A percentile compares a stretch with the other conserved stretches of the same genome.
These are phyloP conservation scores for Apostasia ramifera DNA, from an alignment of 106 monocot genomes.

Conservation along the genomic window DNA sequence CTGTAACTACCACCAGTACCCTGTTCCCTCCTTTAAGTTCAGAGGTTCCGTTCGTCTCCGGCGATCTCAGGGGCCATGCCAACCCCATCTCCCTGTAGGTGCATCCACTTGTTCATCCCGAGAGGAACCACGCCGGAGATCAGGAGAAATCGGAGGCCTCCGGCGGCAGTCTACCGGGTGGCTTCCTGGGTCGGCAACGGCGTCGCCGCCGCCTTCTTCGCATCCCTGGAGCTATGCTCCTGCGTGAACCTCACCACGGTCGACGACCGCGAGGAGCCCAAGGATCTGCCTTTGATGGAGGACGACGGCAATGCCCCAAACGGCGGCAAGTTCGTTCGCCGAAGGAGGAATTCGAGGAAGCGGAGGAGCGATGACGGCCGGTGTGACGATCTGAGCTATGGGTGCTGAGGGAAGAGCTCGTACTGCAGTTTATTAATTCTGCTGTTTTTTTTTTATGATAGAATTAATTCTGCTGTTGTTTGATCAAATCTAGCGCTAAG, in stretches of 20 bases:
- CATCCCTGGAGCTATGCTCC: slow-evolving; percentile 1
- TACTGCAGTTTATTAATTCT: no score
- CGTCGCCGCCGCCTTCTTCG: not conserved
- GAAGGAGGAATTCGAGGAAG: not conserved
- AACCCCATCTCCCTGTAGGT: not conserved
- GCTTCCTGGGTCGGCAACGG: slow-evolving; percentile 3
- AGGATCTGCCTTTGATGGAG: slow-evolving; percentile 1
- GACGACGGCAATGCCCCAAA: not conserved
- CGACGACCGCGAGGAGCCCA: slow-evolving; percentile 9
- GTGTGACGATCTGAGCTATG: no score
- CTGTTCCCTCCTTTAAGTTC: not conserved
- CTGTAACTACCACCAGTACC: no score
- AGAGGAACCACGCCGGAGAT: not conserved
- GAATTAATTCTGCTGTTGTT: no score
- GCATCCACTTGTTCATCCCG: slow-evolving; percentile 1
- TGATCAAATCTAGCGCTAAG: no score
- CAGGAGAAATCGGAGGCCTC: not conserved
- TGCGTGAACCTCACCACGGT: slow-evolving; percentile 8
- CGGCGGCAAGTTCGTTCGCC: no score
- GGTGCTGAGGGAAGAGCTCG: no score
- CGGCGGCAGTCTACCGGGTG: not conserved
- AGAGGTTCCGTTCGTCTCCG: not conserved
- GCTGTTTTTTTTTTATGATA: no score
- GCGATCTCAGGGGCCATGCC: not conserved
- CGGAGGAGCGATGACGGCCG: not conserved